A percentile compares a stretch with the other conserved stretches of the same genome.
These are phyloP conservation scores for Herpetomonas samuelpessoai DNA, from an alignment of 208 protist species.

Conservation along the genomic window DNA sequence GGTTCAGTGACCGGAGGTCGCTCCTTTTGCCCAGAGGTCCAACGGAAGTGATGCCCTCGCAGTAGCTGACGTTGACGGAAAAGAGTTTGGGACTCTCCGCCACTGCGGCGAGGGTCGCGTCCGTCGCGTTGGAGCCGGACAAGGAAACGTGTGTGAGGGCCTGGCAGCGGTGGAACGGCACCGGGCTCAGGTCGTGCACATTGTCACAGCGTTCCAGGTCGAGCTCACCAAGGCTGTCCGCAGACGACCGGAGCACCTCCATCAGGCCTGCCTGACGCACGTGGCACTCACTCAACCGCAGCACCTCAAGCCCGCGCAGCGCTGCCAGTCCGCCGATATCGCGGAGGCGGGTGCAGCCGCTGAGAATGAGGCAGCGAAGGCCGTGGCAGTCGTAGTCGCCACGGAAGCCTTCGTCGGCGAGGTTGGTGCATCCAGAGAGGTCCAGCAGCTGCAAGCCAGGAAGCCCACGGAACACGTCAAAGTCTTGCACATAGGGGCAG, in stretches of 20 bases:
- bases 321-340: neutral
- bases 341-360: neutral
- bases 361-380: neutral
- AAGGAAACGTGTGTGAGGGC: neutral
- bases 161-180: neutral
- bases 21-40: neutral
- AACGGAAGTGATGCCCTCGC: neutral
- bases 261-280: neutral
- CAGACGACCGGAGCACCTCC: neutral
- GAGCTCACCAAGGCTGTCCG: neutral
- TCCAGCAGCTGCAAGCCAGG: slow-evolving; percentile 20
- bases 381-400: neutral
- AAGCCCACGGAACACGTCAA: slow-evolving; percentile 13
- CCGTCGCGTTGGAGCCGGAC: neutral
- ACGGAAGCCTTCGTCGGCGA: neutral
- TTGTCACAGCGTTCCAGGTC: neutral
- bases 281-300: neutral
- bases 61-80: neutral
- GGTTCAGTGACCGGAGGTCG: neutral
- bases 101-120: neutral
- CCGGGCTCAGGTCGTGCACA: neutral
- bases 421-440: slow-evolving; percentile 1
- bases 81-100: neutral
- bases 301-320: neutral
- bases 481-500: slow-evolving; percentile 7